These are phyloP conservation scores for Apiosordaria backusii DNA, from an alignment of 495 filamentous ascomycete species.

Conservation along the genomic window DNA sequence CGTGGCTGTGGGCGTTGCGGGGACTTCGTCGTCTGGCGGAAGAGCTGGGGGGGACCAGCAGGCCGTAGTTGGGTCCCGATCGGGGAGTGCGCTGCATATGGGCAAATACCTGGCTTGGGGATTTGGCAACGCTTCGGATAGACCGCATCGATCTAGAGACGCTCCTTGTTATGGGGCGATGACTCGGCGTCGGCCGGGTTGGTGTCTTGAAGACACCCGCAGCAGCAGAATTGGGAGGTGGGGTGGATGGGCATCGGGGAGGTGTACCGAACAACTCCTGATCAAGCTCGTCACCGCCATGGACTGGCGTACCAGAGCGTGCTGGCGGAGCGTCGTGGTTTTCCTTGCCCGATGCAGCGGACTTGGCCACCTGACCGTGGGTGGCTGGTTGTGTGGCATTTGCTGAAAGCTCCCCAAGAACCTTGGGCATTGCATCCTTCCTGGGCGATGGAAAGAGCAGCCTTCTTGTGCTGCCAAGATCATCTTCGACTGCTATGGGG, in stretches of 20 bases:
- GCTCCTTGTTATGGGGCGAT: slow-evolving; percentile 55
- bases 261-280: slow-evolving; percentile 57
- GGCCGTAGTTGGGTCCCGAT: slow-evolving; percentile 22
- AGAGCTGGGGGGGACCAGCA: slow-evolving; percentile 19
- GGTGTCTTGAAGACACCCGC: slow-evolving; percentile 54
- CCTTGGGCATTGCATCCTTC: slow-evolving; percentile 56
- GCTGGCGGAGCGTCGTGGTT: slow-evolving; percentile 18
- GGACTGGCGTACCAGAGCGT: slow-evolving; percentile 27
- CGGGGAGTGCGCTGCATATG: slow-evolving; percentile 42
- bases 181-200: slow-evolving; percentile 53
- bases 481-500: slow-evolving; percentile 55
- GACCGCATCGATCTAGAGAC: slow-evolving; percentile 51
- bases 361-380: slow-evolving; percentile 34
- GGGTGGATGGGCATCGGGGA: slow-evolving; percentile 56
- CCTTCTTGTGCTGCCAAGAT: slow-evolving; percentile 66
- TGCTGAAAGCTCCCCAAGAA: slow-evolving; percentile 54
- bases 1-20: slow-evolving; percentile 31
- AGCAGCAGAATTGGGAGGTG: slow-evolving; percentile 51
- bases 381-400: slow-evolving; percentile 53
- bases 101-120: slow-evolving; percentile 31
- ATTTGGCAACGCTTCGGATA: slow-evolving; percentile 32
- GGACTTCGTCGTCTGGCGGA: slow-evolving; percentile 39
- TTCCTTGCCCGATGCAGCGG: slow-evolving; percentile 41
- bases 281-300: slow-evolving; percentile 46
- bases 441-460: slow-evolving; percentile 73